phyloP scores from a whole-genome alignment of 148 eudicot genomes.

The Rhododendron ovatum region DNA sequence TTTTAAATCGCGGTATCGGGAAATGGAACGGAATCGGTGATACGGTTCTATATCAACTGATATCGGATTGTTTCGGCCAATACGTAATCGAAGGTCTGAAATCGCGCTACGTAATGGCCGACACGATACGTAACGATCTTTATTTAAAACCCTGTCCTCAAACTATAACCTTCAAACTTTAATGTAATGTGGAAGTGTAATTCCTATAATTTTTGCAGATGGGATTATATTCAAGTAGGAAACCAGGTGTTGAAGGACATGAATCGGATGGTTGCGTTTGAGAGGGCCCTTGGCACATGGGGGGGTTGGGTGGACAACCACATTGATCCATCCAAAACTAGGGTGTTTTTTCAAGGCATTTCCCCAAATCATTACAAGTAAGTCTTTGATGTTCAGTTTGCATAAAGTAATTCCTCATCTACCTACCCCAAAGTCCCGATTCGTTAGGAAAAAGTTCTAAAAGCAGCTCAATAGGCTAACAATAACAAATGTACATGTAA shows the following conservation, averaged over 20 bases:
- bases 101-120: too few species aligned
- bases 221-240: constrained; percentile 70
- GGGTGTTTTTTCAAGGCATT: constrained; percentile 86
- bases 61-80: too few species aligned
- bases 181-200: background rate
- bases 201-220: constrained; percentile 33
- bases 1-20: background rate
- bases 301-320: constrained; percentile 69
- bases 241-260: constrained; percentile 52
- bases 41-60: background rate
- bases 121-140: too few species aligned
- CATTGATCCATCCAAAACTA: constrained; percentile 50
- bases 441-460: too few species aligned
- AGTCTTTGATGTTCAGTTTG: background rate
- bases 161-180: background rate
- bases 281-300: constrained; percentile 72
- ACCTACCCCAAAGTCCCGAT: background rate
- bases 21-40: background rate
- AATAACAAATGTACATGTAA: too few species aligned
- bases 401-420: background rate
- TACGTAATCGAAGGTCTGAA: background rate
- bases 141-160: background rate
- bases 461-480: too few species aligned
- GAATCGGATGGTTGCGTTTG: constrained; percentile 70
- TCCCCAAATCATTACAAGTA: constrained; percentile 96